A percentile compares a stretch with the other conserved stretches of the same genome.
phyloP scores from a whole-genome alignment of 345 rosid genomes.

The Ceriops decandra region DNA sequence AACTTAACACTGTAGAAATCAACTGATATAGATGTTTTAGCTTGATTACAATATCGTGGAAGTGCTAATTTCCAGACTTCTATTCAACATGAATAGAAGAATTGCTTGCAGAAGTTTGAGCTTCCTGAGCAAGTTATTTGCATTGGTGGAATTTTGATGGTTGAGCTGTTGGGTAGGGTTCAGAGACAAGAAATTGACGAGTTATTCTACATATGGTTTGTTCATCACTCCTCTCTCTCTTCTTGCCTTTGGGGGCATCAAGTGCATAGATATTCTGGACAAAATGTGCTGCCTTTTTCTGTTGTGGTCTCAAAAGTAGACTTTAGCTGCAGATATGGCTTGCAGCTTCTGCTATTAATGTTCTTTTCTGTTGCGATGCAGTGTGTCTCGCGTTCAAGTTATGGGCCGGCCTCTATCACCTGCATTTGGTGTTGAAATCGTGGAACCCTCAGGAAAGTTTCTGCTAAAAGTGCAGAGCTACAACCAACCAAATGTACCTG shows the following conservation, averaged over 20 bases:
- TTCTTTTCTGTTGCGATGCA: conserved; percentile 33
- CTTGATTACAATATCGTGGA: not conserved
- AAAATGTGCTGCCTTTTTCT: not conserved
- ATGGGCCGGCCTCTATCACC: conserved; percentile 58
- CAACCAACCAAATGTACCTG: conserved; percentile 26
- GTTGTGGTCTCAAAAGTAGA: not conserved
- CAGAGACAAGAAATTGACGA: conserved; percentile 82
- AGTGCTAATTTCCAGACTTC: not conserved
- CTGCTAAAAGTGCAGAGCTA: conserved; percentile 45
- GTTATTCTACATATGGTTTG: conserved; percentile 82
- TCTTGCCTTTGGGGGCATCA: not conserved
- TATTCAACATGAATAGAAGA: conserved; percentile 50
- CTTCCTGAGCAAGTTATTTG: conserved; percentile 90
- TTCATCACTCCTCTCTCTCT: conserved; percentile 2
- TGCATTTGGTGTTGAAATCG: conserved; percentile 39
- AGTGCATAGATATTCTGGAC: not conserved
- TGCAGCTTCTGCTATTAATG: conserved; percentile 7
- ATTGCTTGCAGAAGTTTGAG: conserved; percentile 62
- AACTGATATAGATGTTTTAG: too few relatives aligned
- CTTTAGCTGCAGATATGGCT: not conserved
- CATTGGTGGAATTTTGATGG: conserved; percentile 69
- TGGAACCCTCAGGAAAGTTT: conserved; percentile 49
- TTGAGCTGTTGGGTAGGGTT: conserved; percentile 83
- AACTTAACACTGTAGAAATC: too few relatives aligned
- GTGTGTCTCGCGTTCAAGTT: conserved; percentile 65